Evolutionary conservation across 169 alveolate genomes (phyloP).

Genomic region (Cyclospora cayetanensis): DNA sequence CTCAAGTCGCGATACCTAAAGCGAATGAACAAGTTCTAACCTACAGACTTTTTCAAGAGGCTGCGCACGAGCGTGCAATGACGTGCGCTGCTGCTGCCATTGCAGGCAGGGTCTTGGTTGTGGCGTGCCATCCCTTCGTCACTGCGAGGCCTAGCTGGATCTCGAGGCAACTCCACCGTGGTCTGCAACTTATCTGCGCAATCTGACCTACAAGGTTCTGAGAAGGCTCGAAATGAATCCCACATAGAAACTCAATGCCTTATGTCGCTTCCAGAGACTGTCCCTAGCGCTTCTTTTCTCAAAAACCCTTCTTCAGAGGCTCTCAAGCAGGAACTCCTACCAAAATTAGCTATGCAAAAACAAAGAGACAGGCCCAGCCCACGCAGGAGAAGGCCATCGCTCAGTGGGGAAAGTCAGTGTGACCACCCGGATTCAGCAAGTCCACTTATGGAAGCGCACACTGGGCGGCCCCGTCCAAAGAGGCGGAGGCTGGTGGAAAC

Average conservation of each 20-base stretch:
- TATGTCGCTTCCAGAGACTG: too few relatives aligned
- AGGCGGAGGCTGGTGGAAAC: conserved; percentile 66
- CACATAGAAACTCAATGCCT: neutral
- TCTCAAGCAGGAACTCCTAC: too few relatives aligned
- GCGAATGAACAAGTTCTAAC: too few relatives aligned
- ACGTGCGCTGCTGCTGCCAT: neutral
- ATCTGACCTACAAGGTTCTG: neutral
- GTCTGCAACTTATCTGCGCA: neutral
- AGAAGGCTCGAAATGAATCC: neutral
- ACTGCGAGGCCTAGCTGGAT: conserved; percentile 42
- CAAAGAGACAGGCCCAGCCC: too few relatives aligned
- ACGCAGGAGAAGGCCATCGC: conserved; percentile 57
- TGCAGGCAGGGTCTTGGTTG: conserved; percentile 63
- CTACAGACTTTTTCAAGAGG: too few relatives aligned
- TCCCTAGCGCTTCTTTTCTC: too few relatives aligned
- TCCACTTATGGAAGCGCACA: neutral
- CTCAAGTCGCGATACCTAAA: too few relatives aligned
- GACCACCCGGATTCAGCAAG: neutral
- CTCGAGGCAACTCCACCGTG: conserved; percentile 13
- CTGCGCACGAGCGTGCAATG: neutral
- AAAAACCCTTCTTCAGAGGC: too few relatives aligned
- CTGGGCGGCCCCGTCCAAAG: conserved; percentile 61
- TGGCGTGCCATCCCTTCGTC: conserved; percentile 64
- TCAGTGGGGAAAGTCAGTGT: neutral
- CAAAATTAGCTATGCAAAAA: too few relatives aligned